These are phyloP conservation scores for Spongospora subterranea DNA, from an alignment of 208 protist genomes.

Conservation along the genomic window DNA sequence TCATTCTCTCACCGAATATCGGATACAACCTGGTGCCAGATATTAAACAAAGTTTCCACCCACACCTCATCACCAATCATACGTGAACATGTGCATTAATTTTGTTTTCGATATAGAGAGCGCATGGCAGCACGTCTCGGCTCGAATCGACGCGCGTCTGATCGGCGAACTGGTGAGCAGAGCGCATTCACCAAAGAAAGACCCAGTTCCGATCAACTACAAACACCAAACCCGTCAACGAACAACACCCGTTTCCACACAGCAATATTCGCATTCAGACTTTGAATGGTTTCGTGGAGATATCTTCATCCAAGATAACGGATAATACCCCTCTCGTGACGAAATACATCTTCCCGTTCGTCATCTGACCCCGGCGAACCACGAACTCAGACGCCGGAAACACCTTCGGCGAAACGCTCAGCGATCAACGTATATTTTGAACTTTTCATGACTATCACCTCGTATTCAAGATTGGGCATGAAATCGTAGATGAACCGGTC, in stretches of 20 bases:
- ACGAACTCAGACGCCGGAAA: conserved; percentile 17
- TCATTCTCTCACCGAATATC: conserved; percentile 25
- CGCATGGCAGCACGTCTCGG: conserved; percentile 38
- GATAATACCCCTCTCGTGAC: conserved; percentile 16
- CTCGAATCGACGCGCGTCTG: neutral
- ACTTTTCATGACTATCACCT: neutral
- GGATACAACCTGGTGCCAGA: neutral
- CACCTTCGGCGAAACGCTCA: neutral
- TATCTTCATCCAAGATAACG: conserved; percentile 37
- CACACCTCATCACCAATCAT: neutral
- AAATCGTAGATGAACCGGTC: conserved; percentile 25
- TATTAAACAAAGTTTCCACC: neutral
- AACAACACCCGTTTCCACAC: no score
- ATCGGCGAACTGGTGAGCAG: neutral
- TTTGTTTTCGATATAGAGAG: neutral
- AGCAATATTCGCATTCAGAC: neutral
- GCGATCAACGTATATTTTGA: neutral
- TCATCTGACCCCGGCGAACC: conserved; percentile 1
- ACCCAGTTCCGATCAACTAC: conserved; percentile 41
- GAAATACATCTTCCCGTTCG: conserved; percentile 53
- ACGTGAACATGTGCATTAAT: conserved; percentile 37
- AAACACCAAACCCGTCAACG: no score
- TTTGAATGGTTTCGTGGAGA: conserved; percentile 44
- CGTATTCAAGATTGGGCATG: conserved; percentile 18
- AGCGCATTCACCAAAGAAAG: conserved; percentile 50